A percentile compares a stretch with the other conserved stretches of the same genome.
These are phyloP conservation scores for Abrus precatorius DNA, from an alignment of 306 rosid genomes.

Conservation along the genomic window DNA sequence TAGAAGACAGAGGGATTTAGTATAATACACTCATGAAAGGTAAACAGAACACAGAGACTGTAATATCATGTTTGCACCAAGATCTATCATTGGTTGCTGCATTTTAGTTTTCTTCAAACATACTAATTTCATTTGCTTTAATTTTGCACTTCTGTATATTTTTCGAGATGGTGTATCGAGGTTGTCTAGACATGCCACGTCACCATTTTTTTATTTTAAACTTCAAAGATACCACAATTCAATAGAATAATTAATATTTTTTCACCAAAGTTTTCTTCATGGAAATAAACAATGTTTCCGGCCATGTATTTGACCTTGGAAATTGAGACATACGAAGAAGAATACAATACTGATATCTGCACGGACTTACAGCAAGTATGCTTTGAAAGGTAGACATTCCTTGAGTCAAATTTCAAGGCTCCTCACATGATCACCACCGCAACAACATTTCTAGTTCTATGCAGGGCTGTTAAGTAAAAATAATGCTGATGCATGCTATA, in stretches of 20 bases:
- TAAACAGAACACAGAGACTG: background rate
- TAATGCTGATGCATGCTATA: background rate
- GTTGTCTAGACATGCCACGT: constrained; percentile 3
- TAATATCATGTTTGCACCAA: constrained; percentile 27
- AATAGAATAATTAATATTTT: background rate
- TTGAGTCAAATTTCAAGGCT: constrained; percentile 51
- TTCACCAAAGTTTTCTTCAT: background rate
- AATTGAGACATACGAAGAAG: constrained; percentile 1
- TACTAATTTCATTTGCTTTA: background rate
- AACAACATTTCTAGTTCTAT: background rate
- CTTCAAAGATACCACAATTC: background rate
- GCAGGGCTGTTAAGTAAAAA: background rate
- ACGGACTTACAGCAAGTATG: constrained; percentile 31
- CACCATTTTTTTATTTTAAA: constrained; percentile 6
- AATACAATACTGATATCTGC: background rate
- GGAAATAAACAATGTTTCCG: constrained; percentile 28
- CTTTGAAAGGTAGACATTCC: constrained; percentile 53
- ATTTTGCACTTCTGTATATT: constrained; percentile 8
- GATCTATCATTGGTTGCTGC: constrained; percentile 7
- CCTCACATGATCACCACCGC: constrained; percentile 47
- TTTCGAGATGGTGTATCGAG: constrained; percentile 3
- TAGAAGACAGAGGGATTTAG: constrained; percentile 5
- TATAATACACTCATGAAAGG: constrained; percentile 33
- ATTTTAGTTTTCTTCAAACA: constrained; percentile 14
- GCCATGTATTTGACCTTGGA: constrained; percentile 38